Base-by-base conservation (phyloP, 176 grass and related monocot genomes). In the Paspalum notatum region DNA sequence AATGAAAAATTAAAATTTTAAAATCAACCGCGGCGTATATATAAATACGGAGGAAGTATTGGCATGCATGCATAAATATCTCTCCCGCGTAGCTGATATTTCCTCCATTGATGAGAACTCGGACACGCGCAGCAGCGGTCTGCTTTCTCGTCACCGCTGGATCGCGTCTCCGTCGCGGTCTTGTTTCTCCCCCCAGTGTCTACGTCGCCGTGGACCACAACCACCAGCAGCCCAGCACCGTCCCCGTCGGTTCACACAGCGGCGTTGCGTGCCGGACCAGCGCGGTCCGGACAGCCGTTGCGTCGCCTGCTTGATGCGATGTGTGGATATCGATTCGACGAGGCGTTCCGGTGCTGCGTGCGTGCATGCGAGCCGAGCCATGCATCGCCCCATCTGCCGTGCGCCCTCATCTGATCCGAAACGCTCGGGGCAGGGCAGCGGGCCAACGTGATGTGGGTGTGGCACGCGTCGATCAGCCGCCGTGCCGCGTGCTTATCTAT, bases 11-110 rank as follows among this genome's bases (percentile, higher is more conserved):
- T n/a, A n/a, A n/a, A n/a, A n/a, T n/a, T n/a, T n/a, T n/a, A n/a
- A n/a, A n/a, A n/a, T n/a, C n/a, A n/a, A n/a, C n/a, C n/a, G n/a
- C n/a, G n/a, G n/a, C n/a, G n/a, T n/a, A n/a, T n/a, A n/a, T n/a
- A n/a, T n/a, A n/a, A n/a, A n/a, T n/a, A n/a, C n/a, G n/a, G n/a
- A n/a, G n/a, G n/a, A n/a, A n/a, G n/a, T n/a, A n/a, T n/a, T n/a
- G n/a, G n/a, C n/a, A n/a, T n/a, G n/a, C n/a, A n/a, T n/a, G n/a
- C 46, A 9, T 71, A 83, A 83, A 75, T 83, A 75, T 83, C 71
- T 75, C 38, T 74, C 47, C 21, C 7, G 32, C 0, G 7, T 12
- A 13, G 16, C 71, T 55, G 81, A 75, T 83, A 83, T 83, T 83
- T 83, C 61, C 60, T 38, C 55, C 38, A 14, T 1, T 9, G 70